Evolutionary conservation across 2,329 filamentous ascomycete species (phyloP), one percentile per base, ranked within the genome.

Genomic region (Cladosporium austrohemisphaericum): DNA sequence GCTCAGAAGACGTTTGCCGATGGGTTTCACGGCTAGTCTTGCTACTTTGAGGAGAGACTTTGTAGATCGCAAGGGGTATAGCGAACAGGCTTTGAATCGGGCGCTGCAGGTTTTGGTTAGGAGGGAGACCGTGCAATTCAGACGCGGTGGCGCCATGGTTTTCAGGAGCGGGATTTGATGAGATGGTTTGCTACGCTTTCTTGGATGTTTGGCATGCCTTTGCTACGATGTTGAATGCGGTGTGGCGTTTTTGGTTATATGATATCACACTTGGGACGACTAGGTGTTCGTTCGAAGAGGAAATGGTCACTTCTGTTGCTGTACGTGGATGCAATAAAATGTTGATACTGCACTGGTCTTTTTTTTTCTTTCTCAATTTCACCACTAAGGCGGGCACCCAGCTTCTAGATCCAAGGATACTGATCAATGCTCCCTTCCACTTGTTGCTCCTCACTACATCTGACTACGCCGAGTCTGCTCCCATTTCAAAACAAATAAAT

Each of bases 11-110:
- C 79, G 65, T 48, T 73, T 98, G 60, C 91, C 93, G 1, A 93
- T 98, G 58, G 93, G 93, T 16, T 98, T 92, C 88, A 93, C 87
- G 63, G 95, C 92, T 1, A 95, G 87, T 62, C 70, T 97, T 51
- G 86, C 88, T 0, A 95, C 88, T 1, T 71, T 98, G 56, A 81
- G 87, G 55, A 80, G 88, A 37, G 93, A 98, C 67, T 91, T 98
- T 76, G 89, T 95, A 4, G 90, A 95, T 62, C 85, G 86, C 11
- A 89, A 91, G 68, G 89, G 89, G 0, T 97, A 92, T 69, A 89
- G 81, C 55, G 93, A 97, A 69, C 85, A 89, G 65, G 84, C 84
- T 13, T 76, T 98, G 23, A 91, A 91, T 57, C 76, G 92, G 59
- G 88, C 92, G 1, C 68, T 98, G 59, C 83, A 92, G 72, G 80